Evolutionary conservation across 768 basidiomycete genomes (phyloP), one percentile per base, ranked within the genome.

Genomic region (Lentinula lateritia): DNA sequence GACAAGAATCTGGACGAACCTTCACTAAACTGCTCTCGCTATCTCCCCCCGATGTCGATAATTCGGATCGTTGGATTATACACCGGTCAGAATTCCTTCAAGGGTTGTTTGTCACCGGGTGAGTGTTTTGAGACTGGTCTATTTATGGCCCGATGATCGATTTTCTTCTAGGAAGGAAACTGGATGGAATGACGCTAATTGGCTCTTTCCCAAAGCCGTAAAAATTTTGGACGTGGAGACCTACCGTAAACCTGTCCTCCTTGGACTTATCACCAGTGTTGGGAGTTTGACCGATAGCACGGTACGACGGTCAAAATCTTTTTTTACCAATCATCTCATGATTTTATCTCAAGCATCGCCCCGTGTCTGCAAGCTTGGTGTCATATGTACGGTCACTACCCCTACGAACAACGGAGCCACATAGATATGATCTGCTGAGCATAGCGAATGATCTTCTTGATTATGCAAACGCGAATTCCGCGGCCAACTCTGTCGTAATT

Each of bases 231-330:
- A 83, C 58, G 77, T 92, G 55, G 71, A 75, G 39, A 75, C 78
- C 52, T 95, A 90, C 71, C 82, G 91, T 45, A 73, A 73, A 58
- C 70, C 78, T 32, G 69, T 96, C 54, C 76, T 96, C 48, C 75
- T 77, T 9, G 93, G 93, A 12, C 70, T 96, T 6, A 79, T 95
- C 12, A 76, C 91, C 59, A 95, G 92, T 68, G 77, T 93, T 41
- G 90, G 88, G 39, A 92, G 90, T 71, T 89, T 86, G 73, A 93
- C 93, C 8, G 87, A 91, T 63, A 90, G 88, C 68, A 92, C 88
- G 5, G 95, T 96, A 69, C 74, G 90, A 61, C 18, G 39, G 65
- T 53, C 58, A n/a, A 28, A 59, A 34, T 34, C 62, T 57, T 64
- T 50, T 62, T 61, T 66, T 38, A 64, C 13, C 18, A 55, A 23